These are phyloP conservation scores for Byssoonygena ceratinophila DNA, from an alignment of 2,329 filamentous ascomycete species.

Conservation along the genomic window DNA sequence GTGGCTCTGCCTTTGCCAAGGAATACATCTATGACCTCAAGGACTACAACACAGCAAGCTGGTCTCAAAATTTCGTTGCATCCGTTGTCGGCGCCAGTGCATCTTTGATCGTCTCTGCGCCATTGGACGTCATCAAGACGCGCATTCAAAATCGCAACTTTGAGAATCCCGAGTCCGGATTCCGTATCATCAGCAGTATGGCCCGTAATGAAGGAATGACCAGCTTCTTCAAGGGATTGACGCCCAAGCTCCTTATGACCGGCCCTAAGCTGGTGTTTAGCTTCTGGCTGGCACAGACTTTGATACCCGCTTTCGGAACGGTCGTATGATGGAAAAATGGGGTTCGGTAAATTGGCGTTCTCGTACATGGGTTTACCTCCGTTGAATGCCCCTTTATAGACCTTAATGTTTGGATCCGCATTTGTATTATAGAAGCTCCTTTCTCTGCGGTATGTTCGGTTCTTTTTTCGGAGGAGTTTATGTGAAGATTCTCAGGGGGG, in stretches of 20 bases:
- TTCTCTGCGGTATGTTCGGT: slow-evolving; percentile 1
- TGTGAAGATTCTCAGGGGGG: background rate
- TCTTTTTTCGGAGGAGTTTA: slow-evolving; percentile 5
- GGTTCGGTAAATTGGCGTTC: background rate
- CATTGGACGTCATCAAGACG: slow-evolving; percentile 95
- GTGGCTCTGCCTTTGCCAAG: slow-evolving; percentile 93
- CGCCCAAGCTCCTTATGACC: slow-evolving; percentile 97
- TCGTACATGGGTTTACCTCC: background rate
- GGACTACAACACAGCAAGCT: slow-evolving; percentile 91
- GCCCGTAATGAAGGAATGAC: slow-evolving; percentile 72
- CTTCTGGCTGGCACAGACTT: slow-evolving; percentile 97
- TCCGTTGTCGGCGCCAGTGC: slow-evolving; percentile 91
- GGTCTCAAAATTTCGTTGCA: slow-evolving; percentile 94
- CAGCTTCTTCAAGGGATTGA: slow-evolving; percentile 95
- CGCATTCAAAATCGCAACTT: slow-evolving; percentile 98
- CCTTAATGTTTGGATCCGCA: slow-evolving; percentile 4
- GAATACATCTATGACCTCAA: slow-evolving; percentile 81
- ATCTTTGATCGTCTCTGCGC: slow-evolving; percentile 91
- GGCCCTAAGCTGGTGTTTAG: slow-evolving; percentile 98
- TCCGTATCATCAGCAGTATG: slow-evolving; percentile 89
- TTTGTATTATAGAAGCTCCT: slow-evolving; percentile 11
- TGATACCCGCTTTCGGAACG: slow-evolving; percentile 85
- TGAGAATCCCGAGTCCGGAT: slow-evolving; percentile 89
- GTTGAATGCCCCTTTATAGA: slow-evolving; percentile 3
- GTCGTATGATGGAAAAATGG: slow-evolving; percentile 39